These are phyloP conservation scores for Xylariaceae sp. DNA, from an alignment of 2,329 filamentous ascomycete genomes.

Conservation along the genomic window DNA sequence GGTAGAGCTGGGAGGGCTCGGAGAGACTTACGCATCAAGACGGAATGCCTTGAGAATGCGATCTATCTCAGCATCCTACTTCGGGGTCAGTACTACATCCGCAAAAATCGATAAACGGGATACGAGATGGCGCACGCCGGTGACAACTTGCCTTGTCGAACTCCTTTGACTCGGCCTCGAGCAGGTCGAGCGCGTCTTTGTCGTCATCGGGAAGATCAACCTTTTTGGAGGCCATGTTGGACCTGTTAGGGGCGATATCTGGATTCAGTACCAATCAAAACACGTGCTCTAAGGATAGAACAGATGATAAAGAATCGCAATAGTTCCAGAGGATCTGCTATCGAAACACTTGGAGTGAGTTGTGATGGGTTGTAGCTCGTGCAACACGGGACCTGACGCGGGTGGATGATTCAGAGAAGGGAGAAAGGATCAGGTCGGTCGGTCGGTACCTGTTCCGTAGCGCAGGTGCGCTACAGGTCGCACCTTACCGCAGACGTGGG, in stretches of 20 bases:
- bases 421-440: too few species aligned
- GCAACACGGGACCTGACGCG: not conserved
- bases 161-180: constrained; percentile 82
- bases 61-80: constrained; percentile 90
- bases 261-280: too few species aligned
- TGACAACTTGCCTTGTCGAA: constrained; percentile 67
- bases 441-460: too few species aligned
- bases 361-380: not conserved
- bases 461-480: too few species aligned
- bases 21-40: constrained; percentile 49
- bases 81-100: constrained; percentile 19
- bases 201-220: constrained; percentile 43
- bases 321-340: too few species aligned
- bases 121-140: not conserved
- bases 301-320: not conserved
- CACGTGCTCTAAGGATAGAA: not conserved
- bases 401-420: too few species aligned
- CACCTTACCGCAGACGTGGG: too few species aligned
- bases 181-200: constrained; percentile 69
- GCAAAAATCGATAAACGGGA: not conserved
- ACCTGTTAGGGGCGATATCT: constrained; percentile 30
- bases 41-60: constrained; percentile 88
- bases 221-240: constrained; percentile 43
- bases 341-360: not conserved
- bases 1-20: not conserved